Conservation (phyloP, 2,329 filamentous ascomycete species). For the Diaporthe velutina region DNA sequence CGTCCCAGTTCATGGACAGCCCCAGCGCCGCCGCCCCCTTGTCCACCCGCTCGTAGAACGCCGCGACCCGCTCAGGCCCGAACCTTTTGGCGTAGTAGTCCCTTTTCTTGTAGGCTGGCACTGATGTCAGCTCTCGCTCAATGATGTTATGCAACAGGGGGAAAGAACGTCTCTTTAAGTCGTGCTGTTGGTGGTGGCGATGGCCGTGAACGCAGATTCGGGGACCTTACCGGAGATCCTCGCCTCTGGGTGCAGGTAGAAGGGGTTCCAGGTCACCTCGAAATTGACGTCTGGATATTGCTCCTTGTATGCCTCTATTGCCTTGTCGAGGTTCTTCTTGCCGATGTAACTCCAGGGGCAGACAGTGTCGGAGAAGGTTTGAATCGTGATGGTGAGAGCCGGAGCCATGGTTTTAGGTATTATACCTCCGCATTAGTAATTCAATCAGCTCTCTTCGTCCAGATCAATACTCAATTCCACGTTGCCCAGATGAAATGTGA, state of each 20-base stretch:
- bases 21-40: slow-evolving; percentile 50
- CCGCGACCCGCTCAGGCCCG: slow-evolving; percentile 45
- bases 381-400: slow-evolving; percentile 53
- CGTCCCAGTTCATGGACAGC: slow-evolving; percentile 56
- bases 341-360: slow-evolving; percentile 67
- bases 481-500: not conserved
- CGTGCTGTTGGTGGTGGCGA: not conserved
- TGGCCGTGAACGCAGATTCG: not conserved
- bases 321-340: slow-evolving; percentile 59
- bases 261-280: slow-evolving; percentile 61
- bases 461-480: too few species aligned
- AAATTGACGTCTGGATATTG: slow-evolving; percentile 59
- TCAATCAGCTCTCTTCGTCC: too few species aligned
- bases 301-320: slow-evolving; percentile 56
- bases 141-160: too few species aligned
- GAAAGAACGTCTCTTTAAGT: not conserved
- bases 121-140: slow-evolving; percentile 10
- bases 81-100: slow-evolving; percentile 51
- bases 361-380: slow-evolving; percentile 63
- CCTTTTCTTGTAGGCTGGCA: slow-evolving; percentile 52
- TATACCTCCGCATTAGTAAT: not conserved
- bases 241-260: slow-evolving; percentile 56
- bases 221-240: slow-evolving; percentile 43
- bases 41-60: slow-evolving; percentile 49
- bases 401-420: not conserved